A percentile compares a stretch with the other conserved stretches of the same genome.
Evolutionary conservation across 805 yeast species (phyloP).

Genomic region (Candida krabiensis): DNA sequence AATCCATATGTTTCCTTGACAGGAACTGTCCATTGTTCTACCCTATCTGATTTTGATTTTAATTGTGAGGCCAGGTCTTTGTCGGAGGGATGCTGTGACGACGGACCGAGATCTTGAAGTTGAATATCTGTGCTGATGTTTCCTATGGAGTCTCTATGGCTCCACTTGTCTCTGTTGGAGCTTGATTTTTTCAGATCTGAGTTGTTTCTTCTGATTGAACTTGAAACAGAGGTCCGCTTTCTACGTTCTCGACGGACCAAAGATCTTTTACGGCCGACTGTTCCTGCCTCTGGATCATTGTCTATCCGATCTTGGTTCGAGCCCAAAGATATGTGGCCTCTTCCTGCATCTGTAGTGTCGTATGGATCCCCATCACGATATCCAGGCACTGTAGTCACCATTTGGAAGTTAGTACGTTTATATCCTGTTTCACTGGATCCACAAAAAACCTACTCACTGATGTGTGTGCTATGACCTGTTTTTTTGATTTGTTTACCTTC

Average conservation of each 20-base stretch:
- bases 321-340: not conserved
- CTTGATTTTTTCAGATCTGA: slow-evolving; percentile 2
- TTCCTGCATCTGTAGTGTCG: too few species aligned
- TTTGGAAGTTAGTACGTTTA: too few species aligned
- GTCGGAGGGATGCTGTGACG: too few species aligned
- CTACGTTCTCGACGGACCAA: slow-evolving; percentile 80
- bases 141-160: slow-evolving; percentile 1
- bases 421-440: too few species aligned
- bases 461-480: too few species aligned
- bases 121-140: slow-evolving; percentile 1
- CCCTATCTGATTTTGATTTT: not conserved
- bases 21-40: slow-evolving; percentile 1
- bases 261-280: slow-evolving; percentile 57
- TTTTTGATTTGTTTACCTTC: too few species aligned
- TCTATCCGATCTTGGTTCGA: slow-evolving; percentile 1
- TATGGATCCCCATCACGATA: too few species aligned
- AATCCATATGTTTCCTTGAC: slow-evolving; percentile 23
- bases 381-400: too few species aligned
- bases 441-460: too few species aligned
- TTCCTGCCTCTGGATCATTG: slow-evolving; percentile 34
- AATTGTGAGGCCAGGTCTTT: not conserved
- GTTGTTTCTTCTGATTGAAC: slow-evolving; percentile 5
- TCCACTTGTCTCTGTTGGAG: slow-evolving; percentile 3
- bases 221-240: slow-evolving; percentile 1
- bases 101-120: not conserved